Percentiles rank a stretch among this genome's conserved stretches.
Evolutionary conservation across 176 grass and related monocot species (phyloP).

Genomic region (Pontederia crassipes): DNA sequence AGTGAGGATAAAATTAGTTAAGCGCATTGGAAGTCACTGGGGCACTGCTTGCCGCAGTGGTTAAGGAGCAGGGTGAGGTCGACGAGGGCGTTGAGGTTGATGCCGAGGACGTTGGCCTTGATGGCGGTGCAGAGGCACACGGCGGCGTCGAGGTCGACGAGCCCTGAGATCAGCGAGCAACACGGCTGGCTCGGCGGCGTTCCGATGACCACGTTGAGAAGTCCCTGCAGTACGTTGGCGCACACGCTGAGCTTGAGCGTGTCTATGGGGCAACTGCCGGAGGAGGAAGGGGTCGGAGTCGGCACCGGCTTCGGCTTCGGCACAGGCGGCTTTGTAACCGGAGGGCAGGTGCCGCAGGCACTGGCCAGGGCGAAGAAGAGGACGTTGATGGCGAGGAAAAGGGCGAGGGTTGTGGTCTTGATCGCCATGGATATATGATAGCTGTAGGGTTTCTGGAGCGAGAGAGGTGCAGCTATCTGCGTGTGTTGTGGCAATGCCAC

Average conservation of each 20-base stretch:
- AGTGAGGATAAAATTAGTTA: no score
- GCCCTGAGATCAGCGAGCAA: neutral
- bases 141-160: neutral
- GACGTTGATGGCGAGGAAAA: neutral
- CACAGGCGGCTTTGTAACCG: neutral
- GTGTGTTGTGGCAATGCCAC: no score
- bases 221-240: neutral
- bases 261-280: neutral
- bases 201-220: neutral
- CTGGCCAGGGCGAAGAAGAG: neutral
- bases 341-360: neutral
- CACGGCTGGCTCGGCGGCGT: constrained; percentile 1
- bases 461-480: no score
- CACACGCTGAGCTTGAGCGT: neutral
- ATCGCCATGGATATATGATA: no score
- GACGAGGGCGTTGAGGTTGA: neutral
- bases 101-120: neutral
- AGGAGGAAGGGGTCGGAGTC: neutral
- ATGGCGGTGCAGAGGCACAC: constrained; percentile 7
- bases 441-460: no score
- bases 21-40: neutral
- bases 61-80: neutral
- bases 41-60: constrained; percentile 3
- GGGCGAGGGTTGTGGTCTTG: neutral
- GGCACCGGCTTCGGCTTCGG: neutral